These are phyloP conservation scores for Dalechampia spathulata DNA, from an alignment of 441 rosid genomes.

Conservation along the genomic window DNA sequence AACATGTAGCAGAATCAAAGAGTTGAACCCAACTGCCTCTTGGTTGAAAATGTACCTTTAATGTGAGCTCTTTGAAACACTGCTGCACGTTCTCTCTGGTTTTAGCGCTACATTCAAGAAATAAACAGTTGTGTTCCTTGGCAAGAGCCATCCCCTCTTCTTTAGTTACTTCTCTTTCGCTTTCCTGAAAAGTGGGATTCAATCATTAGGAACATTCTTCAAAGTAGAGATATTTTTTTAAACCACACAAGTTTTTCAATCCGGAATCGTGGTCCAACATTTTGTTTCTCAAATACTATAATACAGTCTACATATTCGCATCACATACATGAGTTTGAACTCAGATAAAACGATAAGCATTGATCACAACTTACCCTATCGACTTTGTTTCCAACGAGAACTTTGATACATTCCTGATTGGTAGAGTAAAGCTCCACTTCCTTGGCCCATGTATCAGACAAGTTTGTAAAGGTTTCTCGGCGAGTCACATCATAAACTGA, in stretches of 20 bases:
- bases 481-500: constrained; percentile 69
- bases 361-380: constrained; percentile 39
- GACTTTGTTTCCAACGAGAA: constrained; percentile 72
- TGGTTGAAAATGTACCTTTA: constrained; percentile 30
- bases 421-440: constrained; percentile 61
- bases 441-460: constrained; percentile 56
- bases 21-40: neutral
- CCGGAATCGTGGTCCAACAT: neutral
- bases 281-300: neutral
- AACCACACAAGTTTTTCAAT: too few relatives aligned
- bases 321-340: neutral
- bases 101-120: constrained; percentile 66
- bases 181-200: constrained; percentile 33
- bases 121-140: constrained; percentile 36
- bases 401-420: constrained; percentile 46
- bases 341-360: neutral
- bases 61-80: constrained; percentile 46
- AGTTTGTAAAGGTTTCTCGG: constrained; percentile 53
- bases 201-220: neutral
- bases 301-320: neutral
- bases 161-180: constrained; percentile 53
- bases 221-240: too few relatives aligned
- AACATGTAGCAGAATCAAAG: neutral
- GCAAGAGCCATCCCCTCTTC: constrained; percentile 75
- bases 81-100: constrained; percentile 47